These are phyloP conservation scores for Vigna unguiculata DNA, from an alignment of 306 rosid genomes.

Conservation along the genomic window DNA sequence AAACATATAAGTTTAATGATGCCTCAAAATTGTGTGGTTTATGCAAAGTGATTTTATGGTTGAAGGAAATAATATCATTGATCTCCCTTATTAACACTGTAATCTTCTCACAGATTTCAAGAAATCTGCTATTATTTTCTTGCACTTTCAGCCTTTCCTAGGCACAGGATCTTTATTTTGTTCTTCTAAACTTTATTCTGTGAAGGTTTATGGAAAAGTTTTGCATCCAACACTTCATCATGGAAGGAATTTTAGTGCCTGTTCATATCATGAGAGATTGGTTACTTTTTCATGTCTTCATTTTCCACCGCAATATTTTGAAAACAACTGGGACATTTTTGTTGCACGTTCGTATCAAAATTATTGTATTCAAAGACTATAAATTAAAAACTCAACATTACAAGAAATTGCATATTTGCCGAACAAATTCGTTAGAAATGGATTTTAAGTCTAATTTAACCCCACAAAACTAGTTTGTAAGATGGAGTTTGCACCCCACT, in stretches of 20 bases:
- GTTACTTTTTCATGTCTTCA: not conserved
- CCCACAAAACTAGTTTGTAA: no score
- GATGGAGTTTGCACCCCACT: no score
- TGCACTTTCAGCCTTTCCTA: not conserved
- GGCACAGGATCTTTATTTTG: not conserved
- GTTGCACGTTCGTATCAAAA: no score
- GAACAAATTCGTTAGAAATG: no score
- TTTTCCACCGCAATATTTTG: not conserved
- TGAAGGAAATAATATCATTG: not conserved
- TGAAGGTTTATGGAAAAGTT: not conserved
- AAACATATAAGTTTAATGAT: not conserved
- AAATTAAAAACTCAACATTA: no score
- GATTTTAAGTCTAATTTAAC: no score
- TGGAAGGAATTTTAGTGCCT: not conserved
- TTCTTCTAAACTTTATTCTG: not conserved
- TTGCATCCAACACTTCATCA: conserved; percentile 9
- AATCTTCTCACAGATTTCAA: not conserved
- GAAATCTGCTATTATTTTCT: not conserved
- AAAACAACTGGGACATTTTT: no score
- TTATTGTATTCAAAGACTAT: no score
- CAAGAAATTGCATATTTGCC: no score
- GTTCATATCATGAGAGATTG: not conserved
- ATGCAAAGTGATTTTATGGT: not conserved
- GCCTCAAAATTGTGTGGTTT: not conserved
- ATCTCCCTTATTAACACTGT: not conserved